phyloP scores from a whole-genome alignment of 2,329 filamentous ascomycete species.

The Fusarium tupiense region DNA sequence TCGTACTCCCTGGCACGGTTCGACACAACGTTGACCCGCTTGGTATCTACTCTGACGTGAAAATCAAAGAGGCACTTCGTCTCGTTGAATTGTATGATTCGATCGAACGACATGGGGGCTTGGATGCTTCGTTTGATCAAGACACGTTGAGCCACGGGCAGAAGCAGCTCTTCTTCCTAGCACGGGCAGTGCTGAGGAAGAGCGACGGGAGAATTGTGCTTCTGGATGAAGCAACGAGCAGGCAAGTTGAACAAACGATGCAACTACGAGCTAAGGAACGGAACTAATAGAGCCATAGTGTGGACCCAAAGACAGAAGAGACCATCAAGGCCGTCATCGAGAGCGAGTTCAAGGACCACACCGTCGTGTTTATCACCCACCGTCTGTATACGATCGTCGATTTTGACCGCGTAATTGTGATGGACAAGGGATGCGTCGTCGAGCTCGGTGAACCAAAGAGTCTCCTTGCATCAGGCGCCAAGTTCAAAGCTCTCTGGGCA shows the following conservation, averaged over 20 bases:
- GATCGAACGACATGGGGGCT: slow-evolving; percentile 51
- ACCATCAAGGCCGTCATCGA: slow-evolving; percentile 48
- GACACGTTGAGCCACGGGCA: slow-evolving; percentile 57
- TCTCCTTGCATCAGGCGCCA: slow-evolving; percentile 29
- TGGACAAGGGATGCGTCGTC: slow-evolving; percentile 41
- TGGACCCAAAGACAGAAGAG: slow-evolving; percentile 48
- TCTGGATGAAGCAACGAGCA: slow-evolving; percentile 54
- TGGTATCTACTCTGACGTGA: slow-evolving; percentile 43
- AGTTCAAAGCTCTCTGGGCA: slow-evolving; percentile 40
- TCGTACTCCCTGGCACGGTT: slow-evolving; percentile 57
- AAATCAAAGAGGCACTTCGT: slow-evolving; percentile 53
- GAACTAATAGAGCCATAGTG: slow-evolving; percentile 33
- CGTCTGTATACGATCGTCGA: slow-evolving; percentile 55
- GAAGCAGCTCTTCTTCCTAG: slow-evolving; percentile 61
- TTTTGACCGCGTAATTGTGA: slow-evolving; percentile 44
- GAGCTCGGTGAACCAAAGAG: slow-evolving; percentile 41
- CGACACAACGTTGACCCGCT: slow-evolving; percentile 59
- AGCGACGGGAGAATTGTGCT: slow-evolving; percentile 53
- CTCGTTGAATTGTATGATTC: slow-evolving; percentile 55
- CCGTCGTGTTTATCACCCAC: slow-evolving; percentile 59
- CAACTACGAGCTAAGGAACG: neutral
- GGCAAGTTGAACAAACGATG: slow-evolving; percentile 35
- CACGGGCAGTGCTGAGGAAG: slow-evolving; percentile 55
- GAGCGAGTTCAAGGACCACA: slow-evolving; percentile 54
- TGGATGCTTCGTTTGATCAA: slow-evolving; percentile 49